Percentiles rank a stretch among this genome's conserved stretches.
phyloP scores from a whole-genome alignment of 2,329 filamentous ascomycete species.

The Aaosphaeria pasadenensis region DNA sequence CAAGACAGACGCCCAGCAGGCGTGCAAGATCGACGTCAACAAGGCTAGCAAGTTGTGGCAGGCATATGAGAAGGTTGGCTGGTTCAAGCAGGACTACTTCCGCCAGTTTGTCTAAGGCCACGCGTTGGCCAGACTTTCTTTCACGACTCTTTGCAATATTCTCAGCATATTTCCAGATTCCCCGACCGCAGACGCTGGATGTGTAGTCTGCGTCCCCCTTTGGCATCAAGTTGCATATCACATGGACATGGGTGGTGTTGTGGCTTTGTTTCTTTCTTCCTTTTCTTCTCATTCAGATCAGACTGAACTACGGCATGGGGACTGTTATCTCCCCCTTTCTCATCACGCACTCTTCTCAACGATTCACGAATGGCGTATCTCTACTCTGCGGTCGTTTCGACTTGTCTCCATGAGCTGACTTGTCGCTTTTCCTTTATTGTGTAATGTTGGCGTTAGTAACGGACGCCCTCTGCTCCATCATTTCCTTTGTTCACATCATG shows the following conservation, averaged over 20 bases:
- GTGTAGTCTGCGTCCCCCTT: not conserved
- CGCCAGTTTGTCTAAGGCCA: conserved; percentile 38
- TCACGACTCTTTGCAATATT: too few species aligned
- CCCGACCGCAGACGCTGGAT: too few species aligned
- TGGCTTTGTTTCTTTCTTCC: conserved; percentile 5
- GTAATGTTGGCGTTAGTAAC: not conserved
- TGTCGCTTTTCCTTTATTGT: too few species aligned
- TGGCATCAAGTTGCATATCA: conserved; percentile 25
- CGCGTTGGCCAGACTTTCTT: not conserved
- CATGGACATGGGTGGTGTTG: conserved; percentile 14
- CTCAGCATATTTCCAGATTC: not conserved
- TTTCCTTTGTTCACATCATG: conserved; percentile 21
- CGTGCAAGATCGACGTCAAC: conserved; percentile 98
- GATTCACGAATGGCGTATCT: conserved; percentile 30
- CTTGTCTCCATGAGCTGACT: too few species aligned
- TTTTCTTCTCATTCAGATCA: conserved; percentile 6
- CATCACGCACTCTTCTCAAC: conserved; percentile 12
- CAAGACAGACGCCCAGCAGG: conserved; percentile 93
- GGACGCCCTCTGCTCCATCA: conserved; percentile 4
- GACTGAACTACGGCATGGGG: conserved; percentile 18
- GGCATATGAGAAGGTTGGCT: conserved; percentile 82
- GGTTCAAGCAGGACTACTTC: conserved; percentile 63
- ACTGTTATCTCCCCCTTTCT: conserved; percentile 9
- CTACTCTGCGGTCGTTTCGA: not conserved
- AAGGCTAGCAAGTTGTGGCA: conserved; percentile 92